Evolutionary conservation across 2,329 filamentous ascomycete genomes (phyloP), one percentile per base, ranked within the genome.

Genomic region (Monosporascus sp.): DNA sequence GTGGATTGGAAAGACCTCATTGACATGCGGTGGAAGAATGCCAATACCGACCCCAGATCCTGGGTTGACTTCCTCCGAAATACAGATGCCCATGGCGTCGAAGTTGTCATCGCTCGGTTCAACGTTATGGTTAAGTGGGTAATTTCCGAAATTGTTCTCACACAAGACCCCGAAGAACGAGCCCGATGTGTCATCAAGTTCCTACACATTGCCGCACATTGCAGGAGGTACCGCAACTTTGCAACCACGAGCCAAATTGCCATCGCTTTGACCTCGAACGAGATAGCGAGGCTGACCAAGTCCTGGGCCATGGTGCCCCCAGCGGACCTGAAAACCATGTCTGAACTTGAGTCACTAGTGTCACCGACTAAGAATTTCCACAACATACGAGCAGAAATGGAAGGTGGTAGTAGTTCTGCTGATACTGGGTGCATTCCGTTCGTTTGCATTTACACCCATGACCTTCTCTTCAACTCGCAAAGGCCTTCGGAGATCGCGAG

Each of bases 121-220:
- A 94, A 94, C 68, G 82, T 94, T 57, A 88, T 93, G 74, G 89
- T 92, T 56, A 93, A 93, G 68, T 94, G 89, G 89, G 86, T 84
- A 27, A 81, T 91, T 27, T 93, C 89, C 1, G 88, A 93, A 68
- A 82, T 88, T 58, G 80, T 94, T 8, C 77, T 94, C 47, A 94
- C 88, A 0, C 81, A 86, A 58, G 75, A 85, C 52, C 70, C 86
- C 11, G 82, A 86, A 55, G 89, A 94, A 70, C 80, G 89, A 50
- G 88, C 88, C 22, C 77, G 85, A 38, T 90, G 86, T 66, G 83
- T 94, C 57, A 84, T 88, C 69, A 93, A 94, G 69, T 87, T 81
- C 66, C 89, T 94, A 54, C 89, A 93, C 72, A 89, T 93, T 58
- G 89, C 89, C 3, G 78, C 79, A 2, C 86, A 91, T 68, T 89